Evolutionary conservation across 305 asterid genomes (phyloP).

Genomic region (Andrographis paniculata): DNA sequence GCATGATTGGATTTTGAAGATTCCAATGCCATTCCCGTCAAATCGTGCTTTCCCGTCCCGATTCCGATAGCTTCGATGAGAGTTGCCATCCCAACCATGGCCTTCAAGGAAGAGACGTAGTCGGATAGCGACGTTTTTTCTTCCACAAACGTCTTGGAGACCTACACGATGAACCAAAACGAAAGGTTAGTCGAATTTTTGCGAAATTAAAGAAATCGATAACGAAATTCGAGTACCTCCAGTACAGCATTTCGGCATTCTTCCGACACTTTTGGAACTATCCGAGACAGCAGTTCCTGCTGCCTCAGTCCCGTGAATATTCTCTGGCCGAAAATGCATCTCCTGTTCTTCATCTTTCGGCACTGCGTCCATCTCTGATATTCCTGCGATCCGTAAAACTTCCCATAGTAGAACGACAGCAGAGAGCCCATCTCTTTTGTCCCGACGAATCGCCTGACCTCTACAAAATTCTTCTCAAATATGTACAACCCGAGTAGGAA

Average conservation of each 20-base stretch:
- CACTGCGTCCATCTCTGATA: constrained; percentile 53
- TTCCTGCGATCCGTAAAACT: constrained; percentile 42
- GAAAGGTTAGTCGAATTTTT: not conserved
- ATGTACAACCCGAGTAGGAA: constrained; percentile 55
- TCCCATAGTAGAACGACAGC: constrained; percentile 47
- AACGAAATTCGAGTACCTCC: constrained; percentile 34
- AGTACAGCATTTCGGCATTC: constrained; percentile 30
- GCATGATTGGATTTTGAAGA: constrained; percentile 34
- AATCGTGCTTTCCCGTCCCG: constrained; percentile 57
- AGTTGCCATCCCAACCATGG: constrained; percentile 37
- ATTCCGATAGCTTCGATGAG: constrained; percentile 59
- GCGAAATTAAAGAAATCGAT: no score
- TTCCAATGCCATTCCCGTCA: constrained; percentile 42
- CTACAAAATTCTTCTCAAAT: constrained; percentile 50
- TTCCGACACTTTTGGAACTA: constrained; percentile 31
- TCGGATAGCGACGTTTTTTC: constrained; percentile 42
- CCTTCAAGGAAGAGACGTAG: constrained; percentile 41
- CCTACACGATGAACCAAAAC: constrained; percentile 24
- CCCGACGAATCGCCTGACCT: constrained; percentile 37
- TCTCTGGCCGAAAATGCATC: constrained; percentile 38
- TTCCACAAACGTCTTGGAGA: constrained; percentile 37
- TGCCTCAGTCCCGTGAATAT: constrained; percentile 54
- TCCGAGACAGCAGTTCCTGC: constrained; percentile 49
- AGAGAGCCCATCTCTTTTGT: constrained; percentile 42
- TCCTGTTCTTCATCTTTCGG: constrained; percentile 42